Conservation (phyloP, 1,284 basidiomycete species). For the Ceraceosorus bombacis region DNA sequence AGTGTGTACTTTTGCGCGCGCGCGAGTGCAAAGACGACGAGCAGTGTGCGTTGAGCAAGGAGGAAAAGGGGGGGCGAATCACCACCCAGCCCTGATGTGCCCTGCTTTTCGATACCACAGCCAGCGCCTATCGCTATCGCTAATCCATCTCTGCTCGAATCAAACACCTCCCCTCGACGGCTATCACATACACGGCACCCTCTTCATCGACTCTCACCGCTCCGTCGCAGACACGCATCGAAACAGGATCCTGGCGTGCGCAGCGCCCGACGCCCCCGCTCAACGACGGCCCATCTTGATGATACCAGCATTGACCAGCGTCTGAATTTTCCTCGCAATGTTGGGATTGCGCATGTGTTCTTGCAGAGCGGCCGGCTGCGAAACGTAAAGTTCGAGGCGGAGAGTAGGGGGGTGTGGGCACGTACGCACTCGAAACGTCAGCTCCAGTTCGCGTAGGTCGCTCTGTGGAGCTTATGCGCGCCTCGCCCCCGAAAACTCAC, state of each 20-base stretch:
- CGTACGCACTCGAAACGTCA: not conserved
- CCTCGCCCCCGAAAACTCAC: not conserved
- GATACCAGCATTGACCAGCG: constrained; percentile 86
- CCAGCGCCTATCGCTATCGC: not conserved
- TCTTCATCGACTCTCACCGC: not conserved
- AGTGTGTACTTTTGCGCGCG: too few species aligned
- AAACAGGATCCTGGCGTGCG: too few species aligned
- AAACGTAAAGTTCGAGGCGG: not conserved
- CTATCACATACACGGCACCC: not conserved
- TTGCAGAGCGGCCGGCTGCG: constrained; percentile 69
- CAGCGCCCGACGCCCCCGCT: not conserved
- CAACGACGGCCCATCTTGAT: constrained; percentile 53
- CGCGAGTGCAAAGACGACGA: too few species aligned
- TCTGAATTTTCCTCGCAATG: constrained; percentile 76
- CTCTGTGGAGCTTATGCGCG: too few species aligned
- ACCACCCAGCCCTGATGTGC: not conserved
- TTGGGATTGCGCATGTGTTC: constrained; percentile 88
- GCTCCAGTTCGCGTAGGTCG: too few species aligned
- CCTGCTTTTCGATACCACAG: not conserved
- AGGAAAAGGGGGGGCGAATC: not conserved
- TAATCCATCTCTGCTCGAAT: not conserved
- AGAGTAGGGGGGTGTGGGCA: not conserved
- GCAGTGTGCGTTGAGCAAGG: not conserved
- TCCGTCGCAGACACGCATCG: too few species aligned
- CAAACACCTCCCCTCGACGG: not conserved